Percentiles rank a stretch among this genome's conserved stretches.
phyloP scores from a whole-genome alignment of 139 green algal species.

The Chlamydomonas sphaeroides region DNA sequence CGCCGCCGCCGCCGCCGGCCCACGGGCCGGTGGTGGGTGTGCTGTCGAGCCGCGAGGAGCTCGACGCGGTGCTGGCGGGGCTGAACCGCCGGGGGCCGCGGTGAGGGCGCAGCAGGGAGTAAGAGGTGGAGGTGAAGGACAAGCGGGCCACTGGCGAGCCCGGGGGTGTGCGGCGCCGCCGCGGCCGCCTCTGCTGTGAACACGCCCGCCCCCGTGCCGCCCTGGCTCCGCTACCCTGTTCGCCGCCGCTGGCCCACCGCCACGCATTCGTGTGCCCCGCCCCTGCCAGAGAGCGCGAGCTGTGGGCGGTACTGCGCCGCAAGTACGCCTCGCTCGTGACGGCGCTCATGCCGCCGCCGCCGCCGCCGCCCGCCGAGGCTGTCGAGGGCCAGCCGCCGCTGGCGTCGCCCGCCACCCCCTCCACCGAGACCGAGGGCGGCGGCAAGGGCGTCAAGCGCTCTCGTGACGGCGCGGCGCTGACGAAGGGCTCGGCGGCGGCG shows the following conservation, averaged over 20 bases:
- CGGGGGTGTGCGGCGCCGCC: too few species aligned
- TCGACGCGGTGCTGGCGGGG: conserved; percentile 46
- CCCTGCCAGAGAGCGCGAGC: conserved; percentile 5
- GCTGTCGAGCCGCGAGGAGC: conserved; percentile 37
- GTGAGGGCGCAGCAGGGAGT: too few species aligned
- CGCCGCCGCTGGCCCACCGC: too few species aligned
- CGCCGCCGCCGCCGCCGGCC: not conserved
- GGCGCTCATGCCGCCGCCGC: conserved; percentile 25
- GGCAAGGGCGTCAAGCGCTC: too few species aligned
- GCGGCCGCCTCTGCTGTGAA: too few species aligned
- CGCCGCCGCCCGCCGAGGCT: not conserved
- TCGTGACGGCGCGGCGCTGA: not conserved
- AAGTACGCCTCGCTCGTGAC: conserved; percentile 24
- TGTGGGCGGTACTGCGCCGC: conserved; percentile 6
- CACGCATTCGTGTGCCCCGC: too few species aligned
- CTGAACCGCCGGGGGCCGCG: conserved; percentile 46
- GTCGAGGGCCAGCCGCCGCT: not conserved
- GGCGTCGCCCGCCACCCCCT: conserved; percentile 10
- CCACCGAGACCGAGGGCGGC: conserved; percentile 4
- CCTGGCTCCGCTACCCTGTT: too few species aligned
- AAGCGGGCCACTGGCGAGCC: too few species aligned
- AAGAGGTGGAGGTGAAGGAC: too few species aligned
- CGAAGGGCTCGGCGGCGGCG: not conserved
- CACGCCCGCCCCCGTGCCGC: too few species aligned
- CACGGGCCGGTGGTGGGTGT: not conserved